Conservation (phyloP, 1,284 basidiomycete species). For the Ganoderma lingzhi region DNA sequence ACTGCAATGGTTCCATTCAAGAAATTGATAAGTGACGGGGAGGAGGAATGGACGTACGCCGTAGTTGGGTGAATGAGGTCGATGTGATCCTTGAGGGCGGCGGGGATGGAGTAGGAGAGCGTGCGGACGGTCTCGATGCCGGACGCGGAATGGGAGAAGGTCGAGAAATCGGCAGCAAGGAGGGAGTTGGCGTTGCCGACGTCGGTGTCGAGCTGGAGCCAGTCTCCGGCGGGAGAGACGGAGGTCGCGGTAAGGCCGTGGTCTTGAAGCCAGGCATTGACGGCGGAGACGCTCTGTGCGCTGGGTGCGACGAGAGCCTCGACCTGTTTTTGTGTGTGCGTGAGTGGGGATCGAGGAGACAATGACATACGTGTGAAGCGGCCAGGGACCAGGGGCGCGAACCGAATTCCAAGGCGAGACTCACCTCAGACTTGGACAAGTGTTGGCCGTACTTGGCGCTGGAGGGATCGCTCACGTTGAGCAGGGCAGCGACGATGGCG, state of each 20-base stretch:
- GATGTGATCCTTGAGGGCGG: slow-evolving; percentile 45
- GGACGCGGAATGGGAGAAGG: slow-evolving; percentile 46
- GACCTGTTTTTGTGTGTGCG: slow-evolving; percentile 38
- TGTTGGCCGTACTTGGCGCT: slow-evolving; percentile 43
- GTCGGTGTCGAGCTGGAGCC: slow-evolving; percentile 47
- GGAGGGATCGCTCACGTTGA: slow-evolving; percentile 44
- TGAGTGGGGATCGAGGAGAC: not conserved
- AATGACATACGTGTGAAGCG: not conserved
- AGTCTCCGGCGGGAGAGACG: slow-evolving; percentile 49
- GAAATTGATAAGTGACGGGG: not conserved
- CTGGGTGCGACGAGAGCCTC: slow-evolving; percentile 48
- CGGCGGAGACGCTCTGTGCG: slow-evolving; percentile 45
- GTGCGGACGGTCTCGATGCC: slow-evolving; percentile 45
- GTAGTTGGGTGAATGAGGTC: slow-evolving; percentile 51
- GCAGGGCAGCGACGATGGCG: slow-evolving; percentile 46
- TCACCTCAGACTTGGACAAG: slow-evolving; percentile 44
- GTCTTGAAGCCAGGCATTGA: slow-evolving; percentile 47
- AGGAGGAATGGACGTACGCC: slow-evolving; percentile 30
- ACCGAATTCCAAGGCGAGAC: slow-evolving; percentile 5
- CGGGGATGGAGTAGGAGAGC: slow-evolving; percentile 51
- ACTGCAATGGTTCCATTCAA: slow-evolving; percentile 9
- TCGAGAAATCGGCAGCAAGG: slow-evolving; percentile 47
- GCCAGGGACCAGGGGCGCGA: not conserved
- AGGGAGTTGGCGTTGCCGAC: slow-evolving; percentile 48
- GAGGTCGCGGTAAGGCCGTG: slow-evolving; percentile 44